Percentiles rank a stretch among this genome's conserved stretches.
These are phyloP conservation scores for Termitomyces sp. DNA, from an alignment of 768 basidiomycete genomes.

Conservation along the genomic window DNA sequence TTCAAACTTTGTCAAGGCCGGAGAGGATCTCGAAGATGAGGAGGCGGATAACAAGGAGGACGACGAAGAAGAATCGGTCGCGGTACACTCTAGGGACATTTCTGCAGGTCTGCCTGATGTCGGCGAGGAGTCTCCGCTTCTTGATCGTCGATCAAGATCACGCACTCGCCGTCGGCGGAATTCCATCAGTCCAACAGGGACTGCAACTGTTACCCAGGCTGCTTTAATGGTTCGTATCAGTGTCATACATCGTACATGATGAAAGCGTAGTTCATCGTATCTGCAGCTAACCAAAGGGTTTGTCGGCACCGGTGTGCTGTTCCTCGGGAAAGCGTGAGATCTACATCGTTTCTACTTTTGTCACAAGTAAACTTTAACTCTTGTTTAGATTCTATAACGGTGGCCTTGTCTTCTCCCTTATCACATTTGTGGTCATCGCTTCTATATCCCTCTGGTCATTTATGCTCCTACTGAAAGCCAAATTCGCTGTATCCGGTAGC, in stretches of 20 bases:
- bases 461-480: constrained; percentile 82
- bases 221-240: constrained; percentile 72
- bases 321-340: constrained; percentile 88
- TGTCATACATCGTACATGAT: neutral
- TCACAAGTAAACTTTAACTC: neutral
- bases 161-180: constrained; percentile 46
- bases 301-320: constrained; percentile 92
- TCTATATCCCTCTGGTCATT: constrained; percentile 89
- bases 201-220: constrained; percentile 87
- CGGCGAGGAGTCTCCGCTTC: constrained; percentile 52
- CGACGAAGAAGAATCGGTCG: constrained; percentile 37
- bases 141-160: constrained; percentile 40
- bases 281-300: constrained; percentile 84
- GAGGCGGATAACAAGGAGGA: constrained; percentile 77
- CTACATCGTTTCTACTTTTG: too few relatives aligned
- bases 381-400: constrained; percentile 83
- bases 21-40: constrained; percentile 86
- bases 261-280: neutral
- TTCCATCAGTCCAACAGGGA: constrained; percentile 66
- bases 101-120: constrained; percentile 20
- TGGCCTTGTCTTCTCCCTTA: constrained; percentile 81
- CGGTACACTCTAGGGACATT: constrained; percentile 8
- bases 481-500: constrained; percentile 84
- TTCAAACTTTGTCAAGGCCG: constrained; percentile 50
- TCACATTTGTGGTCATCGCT: constrained; percentile 78